Percentiles rank a stretch among this genome's conserved stretches.
Evolutionary conservation across 805 yeast species (phyloP).

Genomic region (Zygoascus ofunaensis): DNA sequence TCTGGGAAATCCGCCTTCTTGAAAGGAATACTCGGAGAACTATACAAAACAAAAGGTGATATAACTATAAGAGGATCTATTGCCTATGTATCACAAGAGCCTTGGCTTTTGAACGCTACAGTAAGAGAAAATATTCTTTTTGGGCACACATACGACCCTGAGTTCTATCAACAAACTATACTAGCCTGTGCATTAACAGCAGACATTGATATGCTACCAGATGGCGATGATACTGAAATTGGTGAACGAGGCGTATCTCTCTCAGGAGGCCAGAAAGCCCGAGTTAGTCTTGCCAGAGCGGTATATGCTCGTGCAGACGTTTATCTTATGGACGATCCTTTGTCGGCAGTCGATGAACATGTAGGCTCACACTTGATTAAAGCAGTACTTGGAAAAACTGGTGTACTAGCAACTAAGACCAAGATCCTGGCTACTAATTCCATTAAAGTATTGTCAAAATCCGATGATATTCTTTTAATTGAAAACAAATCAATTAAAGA

Average conservation of each 20-base stretch:
- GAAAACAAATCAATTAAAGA: constrained; percentile 39
- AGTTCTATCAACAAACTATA: constrained; percentile 69
- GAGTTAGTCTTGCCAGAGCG: constrained; percentile 89
- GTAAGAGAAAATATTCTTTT: constrained; percentile 83
- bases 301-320: constrained; percentile 92
- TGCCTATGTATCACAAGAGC: constrained; percentile 79
- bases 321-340: constrained; percentile 81
- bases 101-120: constrained; percentile 90
- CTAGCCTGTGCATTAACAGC: constrained; percentile 80
- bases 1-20: constrained; percentile 75
- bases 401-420: constrained; percentile 61
- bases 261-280: constrained; percentile 97
- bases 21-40: constrained; percentile 68
- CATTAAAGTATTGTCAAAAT: constrained; percentile 63
- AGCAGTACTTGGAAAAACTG: constrained; percentile 61
- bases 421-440: constrained; percentile 75
- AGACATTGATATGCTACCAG: constrained; percentile 72
- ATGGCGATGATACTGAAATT: constrained; percentile 85
- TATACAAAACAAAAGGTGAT: constrained; percentile 58
- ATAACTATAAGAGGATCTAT: constrained; percentile 58
- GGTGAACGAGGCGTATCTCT: constrained; percentile 96
- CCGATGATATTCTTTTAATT: constrained; percentile 57
- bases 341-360: constrained; percentile 96
- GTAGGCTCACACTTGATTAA: constrained; percentile 81
- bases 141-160: constrained; percentile 76